These are phyloP conservation scores for Aplosporella prunicola DNA, from an alignment of 2,329 filamentous ascomycete species.

Conservation along the genomic window DNA sequence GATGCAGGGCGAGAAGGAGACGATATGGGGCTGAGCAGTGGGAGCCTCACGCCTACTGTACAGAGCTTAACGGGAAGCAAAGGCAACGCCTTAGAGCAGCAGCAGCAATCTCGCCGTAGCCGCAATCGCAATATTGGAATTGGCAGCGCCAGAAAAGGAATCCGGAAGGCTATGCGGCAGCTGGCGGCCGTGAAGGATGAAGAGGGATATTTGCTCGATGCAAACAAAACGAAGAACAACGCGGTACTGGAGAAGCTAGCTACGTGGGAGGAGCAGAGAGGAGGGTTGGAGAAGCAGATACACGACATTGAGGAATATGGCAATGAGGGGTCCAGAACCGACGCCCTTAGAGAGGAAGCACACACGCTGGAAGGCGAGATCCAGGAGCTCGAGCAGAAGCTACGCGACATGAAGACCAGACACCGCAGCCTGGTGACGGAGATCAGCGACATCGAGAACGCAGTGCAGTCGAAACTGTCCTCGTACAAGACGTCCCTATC, in stretches of 20 bases:
- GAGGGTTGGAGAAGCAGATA: constrained; percentile 47
- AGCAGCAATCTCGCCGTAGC: constrained; percentile 35
- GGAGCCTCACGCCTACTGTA: constrained; percentile 40
- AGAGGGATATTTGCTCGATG: constrained; percentile 52
- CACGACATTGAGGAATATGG: constrained; percentile 43
- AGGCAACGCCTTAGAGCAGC: constrained; percentile 17
- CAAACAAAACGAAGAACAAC: constrained; percentile 48
- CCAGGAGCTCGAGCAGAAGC: constrained; percentile 52
- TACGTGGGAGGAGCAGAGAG: constrained; percentile 49
- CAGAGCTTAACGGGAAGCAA: constrained; percentile 29
- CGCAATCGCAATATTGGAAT: constrained; percentile 50
- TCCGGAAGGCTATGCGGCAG: constrained; percentile 54
- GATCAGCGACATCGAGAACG: constrained; percentile 6
- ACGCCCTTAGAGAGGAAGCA: constrained; percentile 42
- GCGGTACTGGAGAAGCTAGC: constrained; percentile 50
- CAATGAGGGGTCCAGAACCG: constrained; percentile 49
- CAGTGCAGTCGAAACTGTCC: constrained; percentile 8
- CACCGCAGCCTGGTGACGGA: constrained; percentile 5
- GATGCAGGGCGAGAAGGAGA: constrained; percentile 22
- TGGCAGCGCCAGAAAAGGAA: constrained; percentile 52
- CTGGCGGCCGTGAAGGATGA: constrained; percentile 58
- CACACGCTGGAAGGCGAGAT: constrained; percentile 53
- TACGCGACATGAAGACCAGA: constrained; percentile 47
- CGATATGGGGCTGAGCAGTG: constrained; percentile 38
- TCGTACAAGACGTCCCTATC: constrained; percentile 31